These are phyloP conservation scores for Climacium dendroides DNA, from an alignment of 225 moss, liverwort and hornwort genomes.

Conservation along the genomic window DNA sequence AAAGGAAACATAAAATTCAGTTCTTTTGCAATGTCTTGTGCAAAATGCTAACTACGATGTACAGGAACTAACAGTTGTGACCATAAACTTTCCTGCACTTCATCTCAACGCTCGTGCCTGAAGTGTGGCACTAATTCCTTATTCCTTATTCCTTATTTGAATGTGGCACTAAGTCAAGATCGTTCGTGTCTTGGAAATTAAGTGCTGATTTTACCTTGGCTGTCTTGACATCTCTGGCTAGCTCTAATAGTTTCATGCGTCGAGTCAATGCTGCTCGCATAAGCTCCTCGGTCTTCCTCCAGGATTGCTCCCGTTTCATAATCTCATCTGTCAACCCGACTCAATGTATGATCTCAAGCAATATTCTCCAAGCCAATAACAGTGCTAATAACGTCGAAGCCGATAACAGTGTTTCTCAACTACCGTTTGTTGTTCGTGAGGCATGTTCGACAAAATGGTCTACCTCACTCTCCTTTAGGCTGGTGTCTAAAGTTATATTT, in stretches of 20 bases:
- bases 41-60: background rate
- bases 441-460: background rate
- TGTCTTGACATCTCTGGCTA: constrained; percentile 29
- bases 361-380: background rate
- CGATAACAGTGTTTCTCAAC: background rate
- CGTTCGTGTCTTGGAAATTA: background rate
- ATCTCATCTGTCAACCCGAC: constrained; percentile 48
- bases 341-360: background rate
- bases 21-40: background rate
- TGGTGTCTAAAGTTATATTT: background rate
- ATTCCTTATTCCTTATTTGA: background rate
- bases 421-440: background rate
- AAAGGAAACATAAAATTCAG: background rate
- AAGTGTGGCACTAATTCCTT: background rate
- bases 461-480: background rate
- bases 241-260: constrained; percentile 54
- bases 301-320: constrained; percentile 51
- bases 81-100: background rate
- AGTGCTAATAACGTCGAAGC: background rate
- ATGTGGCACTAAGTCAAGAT: background rate
- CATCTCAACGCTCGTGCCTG: background rate
- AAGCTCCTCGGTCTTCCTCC: constrained; percentile 76
- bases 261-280: constrained; percentile 74
- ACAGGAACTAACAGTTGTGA: background rate
- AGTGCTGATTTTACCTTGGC: background rate